A percentile compares a stretch with the other conserved stretches of the same genome.
Conservation (phyloP, 257 asterid genomes). For the Avicennia marina region DNA sequence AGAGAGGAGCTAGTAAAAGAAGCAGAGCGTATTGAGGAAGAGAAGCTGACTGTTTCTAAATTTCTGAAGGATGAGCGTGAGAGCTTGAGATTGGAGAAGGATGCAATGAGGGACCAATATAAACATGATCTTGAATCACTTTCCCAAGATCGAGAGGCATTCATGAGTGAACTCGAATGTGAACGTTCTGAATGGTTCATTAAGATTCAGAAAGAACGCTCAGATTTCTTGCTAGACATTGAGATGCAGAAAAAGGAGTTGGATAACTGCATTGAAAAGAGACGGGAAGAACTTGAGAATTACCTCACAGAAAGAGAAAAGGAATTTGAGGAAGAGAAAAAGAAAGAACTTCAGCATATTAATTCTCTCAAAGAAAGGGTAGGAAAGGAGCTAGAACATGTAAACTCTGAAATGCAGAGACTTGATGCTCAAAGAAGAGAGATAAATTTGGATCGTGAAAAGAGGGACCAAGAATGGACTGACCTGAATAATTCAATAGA, state of each 20-base stretch:
- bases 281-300: conserved; percentile 82
- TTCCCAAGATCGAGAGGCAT: conserved; percentile 71
- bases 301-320: conserved; percentile 59
- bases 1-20: conserved; percentile 71
- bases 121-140: conserved; percentile 70
- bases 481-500: conserved; percentile 70
- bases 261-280: conserved; percentile 57
- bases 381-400: conserved; percentile 72
- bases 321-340: conserved; percentile 69
- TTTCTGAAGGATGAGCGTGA: conserved; percentile 75
- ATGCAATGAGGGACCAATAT: conserved; percentile 57
- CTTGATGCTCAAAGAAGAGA: conserved; percentile 71
- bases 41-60: conserved; percentile 59
- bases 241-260: conserved; percentile 75
- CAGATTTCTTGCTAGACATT: conserved; percentile 62
- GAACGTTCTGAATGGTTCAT: conserved; percentile 74
- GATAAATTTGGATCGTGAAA: conserved; percentile 71
- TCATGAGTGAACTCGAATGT: conserved; percentile 58
- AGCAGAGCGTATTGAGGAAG: conserved; percentile 72
- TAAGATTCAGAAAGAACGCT: conserved; percentile 78
- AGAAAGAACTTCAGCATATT: conserved; percentile 60
- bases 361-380: conserved; percentile 52
- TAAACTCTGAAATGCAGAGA: conserved; percentile 61
- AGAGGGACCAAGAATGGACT: conserved; percentile 80
- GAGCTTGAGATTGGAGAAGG: conserved; percentile 66